phyloP scores from a whole-genome alignment of 306 rosid genomes.

The Urtica urens region DNA sequence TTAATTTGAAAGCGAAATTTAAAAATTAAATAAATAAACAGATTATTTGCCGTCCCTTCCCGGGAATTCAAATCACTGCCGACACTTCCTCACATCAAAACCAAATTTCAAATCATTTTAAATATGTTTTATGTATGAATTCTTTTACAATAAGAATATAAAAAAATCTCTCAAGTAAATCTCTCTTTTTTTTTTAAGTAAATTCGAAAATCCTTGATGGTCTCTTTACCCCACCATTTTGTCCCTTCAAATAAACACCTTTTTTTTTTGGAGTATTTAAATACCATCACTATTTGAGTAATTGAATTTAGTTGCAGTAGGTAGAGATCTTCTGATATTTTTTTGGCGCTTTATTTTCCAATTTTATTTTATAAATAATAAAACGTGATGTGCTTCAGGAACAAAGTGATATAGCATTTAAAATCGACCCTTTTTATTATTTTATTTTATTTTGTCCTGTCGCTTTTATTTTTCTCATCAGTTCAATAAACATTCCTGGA shows the following conservation, averaged over 20 bases:
- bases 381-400: constrained; percentile 25
- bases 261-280: background rate
- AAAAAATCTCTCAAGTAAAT: no score
- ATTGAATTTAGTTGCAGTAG: constrained; percentile 41
- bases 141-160: no score
- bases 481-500: constrained; percentile 17
- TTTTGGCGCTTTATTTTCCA: constrained; percentile 21
- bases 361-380: constrained; percentile 2
- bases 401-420: constrained; percentile 27
- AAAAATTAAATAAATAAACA: background rate
- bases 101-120: constrained; percentile 1
- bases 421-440: constrained; percentile 27
- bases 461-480: constrained; percentile 22
- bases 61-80: constrained; percentile 29
- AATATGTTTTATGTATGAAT: no score
- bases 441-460: constrained; percentile 24
- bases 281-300: constrained; percentile 1
- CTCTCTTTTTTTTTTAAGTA: background rate
- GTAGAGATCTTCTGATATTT: constrained; percentile 23
- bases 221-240: background rate
- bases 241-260: background rate
- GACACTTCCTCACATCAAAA: constrained; percentile 28
- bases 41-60: constrained; percentile 19
- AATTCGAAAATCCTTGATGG: background rate
- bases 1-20: background rate